A percentile compares a stretch with the other conserved stretches of the same genome.
These are phyloP conservation scores for Heteromeles arbutifolia DNA, from an alignment of 306 rosid species.

Conservation along the genomic window DNA sequence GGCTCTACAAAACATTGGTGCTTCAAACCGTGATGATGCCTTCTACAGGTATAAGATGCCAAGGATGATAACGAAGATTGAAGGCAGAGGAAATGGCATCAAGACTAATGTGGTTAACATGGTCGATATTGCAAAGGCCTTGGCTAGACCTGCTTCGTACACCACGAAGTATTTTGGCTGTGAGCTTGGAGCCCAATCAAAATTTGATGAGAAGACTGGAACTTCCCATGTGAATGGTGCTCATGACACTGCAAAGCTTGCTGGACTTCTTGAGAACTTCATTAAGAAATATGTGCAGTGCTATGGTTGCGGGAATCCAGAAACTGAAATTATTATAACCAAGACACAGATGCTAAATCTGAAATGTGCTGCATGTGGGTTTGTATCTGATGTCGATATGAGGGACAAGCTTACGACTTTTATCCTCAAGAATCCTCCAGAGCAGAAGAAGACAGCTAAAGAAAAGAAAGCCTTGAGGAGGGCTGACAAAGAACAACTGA, in stretches of 20 bases:
- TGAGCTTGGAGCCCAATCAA: slow-evolving; percentile 84
- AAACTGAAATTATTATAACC: slow-evolving; percentile 64
- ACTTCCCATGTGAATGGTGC: slow-evolving; percentile 69
- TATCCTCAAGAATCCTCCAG: slow-evolving; percentile 74
- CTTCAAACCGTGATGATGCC: slow-evolving; percentile 77
- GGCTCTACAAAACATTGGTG: slow-evolving; percentile 83
- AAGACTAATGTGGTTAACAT: slow-evolving; percentile 71
- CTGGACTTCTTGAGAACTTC: slow-evolving; percentile 72
- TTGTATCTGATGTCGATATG: slow-evolving; percentile 73
- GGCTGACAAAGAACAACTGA: slow-evolving; percentile 75
- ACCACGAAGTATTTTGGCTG: slow-evolving; percentile 75
- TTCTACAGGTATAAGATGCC: slow-evolving; percentile 92
- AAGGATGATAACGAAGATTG: slow-evolving; percentile 75
- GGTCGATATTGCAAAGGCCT: slow-evolving; percentile 83
- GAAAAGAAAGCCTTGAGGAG: slow-evolving; percentile 81
- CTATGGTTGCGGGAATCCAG: slow-evolving; percentile 78
- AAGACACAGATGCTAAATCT: slow-evolving; percentile 67
- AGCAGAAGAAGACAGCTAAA: slow-evolving; percentile 57
- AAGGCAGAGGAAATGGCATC: slow-evolving; percentile 86
- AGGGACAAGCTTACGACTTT: slow-evolving; percentile 76
- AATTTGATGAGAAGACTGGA: slow-evolving; percentile 75
- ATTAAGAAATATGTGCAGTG: slow-evolving; percentile 83
- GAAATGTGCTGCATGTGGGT: slow-evolving; percentile 85
- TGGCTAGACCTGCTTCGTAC: slow-evolving; percentile 76
- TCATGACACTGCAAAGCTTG: slow-evolving; percentile 73